Base-by-base conservation (phyloP, 2,329 filamentous ascomycete species). In the Aspergillus glaucus region DNA sequence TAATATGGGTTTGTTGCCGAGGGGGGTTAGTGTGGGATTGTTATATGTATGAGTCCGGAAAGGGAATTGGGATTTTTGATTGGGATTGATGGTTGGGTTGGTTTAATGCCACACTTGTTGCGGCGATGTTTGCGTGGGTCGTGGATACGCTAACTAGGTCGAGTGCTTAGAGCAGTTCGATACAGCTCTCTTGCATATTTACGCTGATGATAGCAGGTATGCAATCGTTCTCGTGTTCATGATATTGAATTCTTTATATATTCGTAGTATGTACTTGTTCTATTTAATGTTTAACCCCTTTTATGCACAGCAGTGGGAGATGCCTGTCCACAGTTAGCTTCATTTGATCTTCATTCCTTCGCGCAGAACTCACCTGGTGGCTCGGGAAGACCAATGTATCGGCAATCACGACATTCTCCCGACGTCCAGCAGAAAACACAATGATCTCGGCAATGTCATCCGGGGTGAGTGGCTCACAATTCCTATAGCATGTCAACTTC, bases 401-500 rank as follows among this genome's bases (percentile, higher is more conserved):
- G 17, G 91, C 91, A 57, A 96, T 71, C 17, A 95, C 88, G 4
- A 95, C 88, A 65, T 96, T 96, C 73, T 95, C 88, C 58, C 86
- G 81, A 61, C 91, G 80, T 3, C 86, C 86, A 3, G 87, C 89
- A 2, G 86, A 79, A 64, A 95, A 96, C 6, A 96, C 90, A 30
- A 95, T 78, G 26, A 94, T 79, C 72, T 96, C 91, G 10, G 91
- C 91, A 62, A 96, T 90, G 63, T 96, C 91, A 44, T 93, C 88
- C 0, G 87, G 87, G 0, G 89, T 95, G 58, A 96, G 75, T 37
- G 91, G 90, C 57, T 94, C 87, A 57, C 81, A 85, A 45, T 85
- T 86, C 50, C 84, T 87, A 54, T 24, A 47, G 28, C n/a, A 22
- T 22, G 42, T 56, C 14, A 52, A 43, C 34, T 9, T 19, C n/a